phyloP scores from a whole-genome alignment of 352 stramenopile genomes.

The Nothophytophthora sp. region DNA sequence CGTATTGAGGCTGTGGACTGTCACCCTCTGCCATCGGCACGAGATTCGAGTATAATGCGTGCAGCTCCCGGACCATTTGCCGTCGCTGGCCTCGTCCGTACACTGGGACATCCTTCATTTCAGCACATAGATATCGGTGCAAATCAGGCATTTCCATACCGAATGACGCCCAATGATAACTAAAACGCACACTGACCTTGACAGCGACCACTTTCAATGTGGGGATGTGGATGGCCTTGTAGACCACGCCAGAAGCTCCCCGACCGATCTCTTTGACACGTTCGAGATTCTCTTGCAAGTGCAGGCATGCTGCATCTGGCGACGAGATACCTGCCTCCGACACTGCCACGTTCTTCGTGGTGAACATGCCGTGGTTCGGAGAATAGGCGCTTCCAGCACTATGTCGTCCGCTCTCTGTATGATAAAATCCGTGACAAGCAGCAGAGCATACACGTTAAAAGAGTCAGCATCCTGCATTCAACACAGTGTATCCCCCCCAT shows the following conservation, averaged over 20 bases:
- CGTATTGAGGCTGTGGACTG: slow-evolving; percentile 20
- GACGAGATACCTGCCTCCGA: slow-evolving; percentile 88
- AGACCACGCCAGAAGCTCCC: slow-evolving; percentile 85
- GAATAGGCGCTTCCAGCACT: slow-evolving; percentile 85
- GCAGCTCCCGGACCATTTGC: slow-evolving; percentile 91
- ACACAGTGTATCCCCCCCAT: neutral
- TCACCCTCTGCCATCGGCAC: slow-evolving; percentile 67
- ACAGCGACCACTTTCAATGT: slow-evolving; percentile 90
- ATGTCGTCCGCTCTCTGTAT: slow-evolving; percentile 49
- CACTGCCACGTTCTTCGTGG: slow-evolving; percentile 77
- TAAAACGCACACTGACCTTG: slow-evolving; percentile 51
- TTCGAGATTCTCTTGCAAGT: slow-evolving; percentile 86
- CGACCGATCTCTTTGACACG: slow-evolving; percentile 77
- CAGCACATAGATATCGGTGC: slow-evolving; percentile 3
- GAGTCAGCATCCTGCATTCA: slow-evolving; percentile 6
- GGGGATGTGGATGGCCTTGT: slow-evolving; percentile 91
- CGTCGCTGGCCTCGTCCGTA: slow-evolving; percentile 81
- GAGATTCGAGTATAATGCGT: slow-evolving; percentile 89
- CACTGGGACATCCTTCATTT: slow-evolving; percentile 75
- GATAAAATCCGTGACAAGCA: neutral
- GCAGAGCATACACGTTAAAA: too few species aligned
- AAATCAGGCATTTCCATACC: slow-evolving; percentile 9
- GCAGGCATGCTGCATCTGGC: slow-evolving; percentile 68
- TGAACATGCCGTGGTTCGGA: slow-evolving; percentile 88
- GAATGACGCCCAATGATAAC: neutral